Percentiles rank a stretch among this genome's conserved stretches.
Conservation (phyloP, 495 filamentous ascomycete genomes). For the Annulohypoxylon stygium region DNA sequence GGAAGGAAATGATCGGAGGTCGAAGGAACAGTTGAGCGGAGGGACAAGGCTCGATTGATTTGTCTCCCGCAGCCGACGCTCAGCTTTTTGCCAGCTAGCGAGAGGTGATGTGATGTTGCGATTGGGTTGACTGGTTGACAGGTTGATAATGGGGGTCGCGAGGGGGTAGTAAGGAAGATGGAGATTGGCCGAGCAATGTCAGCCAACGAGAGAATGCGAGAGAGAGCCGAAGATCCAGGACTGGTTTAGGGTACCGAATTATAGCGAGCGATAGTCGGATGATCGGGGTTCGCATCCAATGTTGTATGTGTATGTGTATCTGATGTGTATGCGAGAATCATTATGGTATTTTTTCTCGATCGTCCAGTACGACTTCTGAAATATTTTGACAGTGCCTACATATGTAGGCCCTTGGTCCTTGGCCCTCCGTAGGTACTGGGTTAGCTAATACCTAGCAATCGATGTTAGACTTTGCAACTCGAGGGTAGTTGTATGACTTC, state of each 20-base stretch:
- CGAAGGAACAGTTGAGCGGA: constrained; percentile 15
- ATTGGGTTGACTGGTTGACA: constrained; percentile 18
- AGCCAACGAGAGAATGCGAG: constrained; percentile 19
- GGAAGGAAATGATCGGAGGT: constrained; percentile 38
- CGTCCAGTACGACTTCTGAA: not conserved
- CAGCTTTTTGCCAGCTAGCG: constrained; percentile 16
- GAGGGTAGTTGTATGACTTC: too few species aligned
- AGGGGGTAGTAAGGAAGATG: constrained; percentile 22
- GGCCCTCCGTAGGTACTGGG: not conserved
- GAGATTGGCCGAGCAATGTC: constrained; percentile 32
- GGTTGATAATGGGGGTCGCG: constrained; percentile 11
- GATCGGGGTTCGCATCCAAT: constrained; percentile 22
- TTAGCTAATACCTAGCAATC: not conserved
- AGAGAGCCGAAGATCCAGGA: not conserved
- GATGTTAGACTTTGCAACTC: not conserved
- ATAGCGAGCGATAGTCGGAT: constrained; percentile 26
- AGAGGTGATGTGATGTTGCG: constrained; percentile 33
- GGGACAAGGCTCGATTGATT: constrained; percentile 35
- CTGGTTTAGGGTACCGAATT: not conserved
- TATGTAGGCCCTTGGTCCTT: not conserved
- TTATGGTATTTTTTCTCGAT: not conserved
- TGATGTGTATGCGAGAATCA: constrained; percentile 19
- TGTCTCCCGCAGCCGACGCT: constrained; percentile 29
- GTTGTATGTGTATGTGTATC: constrained; percentile 14
- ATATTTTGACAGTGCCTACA: not conserved